phyloP scores from a whole-genome alignment of 306 rosid genomes.

The Rosa chinensis region DNA sequence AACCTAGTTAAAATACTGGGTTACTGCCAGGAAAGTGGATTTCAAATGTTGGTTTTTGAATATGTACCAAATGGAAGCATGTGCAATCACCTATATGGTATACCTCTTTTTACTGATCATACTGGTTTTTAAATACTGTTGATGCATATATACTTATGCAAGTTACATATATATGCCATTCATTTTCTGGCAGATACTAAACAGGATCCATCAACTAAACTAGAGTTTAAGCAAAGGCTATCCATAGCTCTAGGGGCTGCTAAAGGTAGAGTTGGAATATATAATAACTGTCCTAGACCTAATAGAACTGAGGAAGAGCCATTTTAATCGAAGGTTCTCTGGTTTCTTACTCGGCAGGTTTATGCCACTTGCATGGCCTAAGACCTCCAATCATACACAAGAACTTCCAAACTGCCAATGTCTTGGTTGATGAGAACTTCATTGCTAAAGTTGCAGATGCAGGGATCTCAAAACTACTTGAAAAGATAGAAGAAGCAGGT shows the following conservation, averaged over 20 bases:
- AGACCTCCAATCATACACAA: constrained; percentile 41
- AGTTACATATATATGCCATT: background rate
- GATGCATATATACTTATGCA: background rate
- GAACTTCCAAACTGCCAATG: constrained; percentile 50
- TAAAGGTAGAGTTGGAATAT: constrained; percentile 29
- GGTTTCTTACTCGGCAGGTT: constrained; percentile 35
- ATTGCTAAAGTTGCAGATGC: constrained; percentile 49
- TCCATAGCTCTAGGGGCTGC: constrained; percentile 50
- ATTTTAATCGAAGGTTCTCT: background rate
- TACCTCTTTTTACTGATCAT: constrained; percentile 8
- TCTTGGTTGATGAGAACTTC: constrained; percentile 47
- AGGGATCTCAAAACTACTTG: constrained; percentile 37
- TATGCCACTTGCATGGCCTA: constrained; percentile 43
- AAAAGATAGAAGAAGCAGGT: constrained; percentile 44
- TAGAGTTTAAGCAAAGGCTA: constrained; percentile 51
- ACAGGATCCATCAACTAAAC: constrained; percentile 31
- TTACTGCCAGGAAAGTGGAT: constrained; percentile 52
- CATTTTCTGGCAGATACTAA: constrained; percentile 25
- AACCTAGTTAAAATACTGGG: constrained; percentile 45
- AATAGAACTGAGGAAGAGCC: constrained; percentile 2
- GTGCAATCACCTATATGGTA: constrained; percentile 49
- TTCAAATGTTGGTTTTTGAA: constrained; percentile 46
- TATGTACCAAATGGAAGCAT: constrained; percentile 45
- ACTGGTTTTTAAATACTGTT: background rate
- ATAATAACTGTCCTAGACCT: background rate